phyloP scores from a whole-genome alignment of 169 alveolate species.

The Cryptosporidium felis region DNA sequence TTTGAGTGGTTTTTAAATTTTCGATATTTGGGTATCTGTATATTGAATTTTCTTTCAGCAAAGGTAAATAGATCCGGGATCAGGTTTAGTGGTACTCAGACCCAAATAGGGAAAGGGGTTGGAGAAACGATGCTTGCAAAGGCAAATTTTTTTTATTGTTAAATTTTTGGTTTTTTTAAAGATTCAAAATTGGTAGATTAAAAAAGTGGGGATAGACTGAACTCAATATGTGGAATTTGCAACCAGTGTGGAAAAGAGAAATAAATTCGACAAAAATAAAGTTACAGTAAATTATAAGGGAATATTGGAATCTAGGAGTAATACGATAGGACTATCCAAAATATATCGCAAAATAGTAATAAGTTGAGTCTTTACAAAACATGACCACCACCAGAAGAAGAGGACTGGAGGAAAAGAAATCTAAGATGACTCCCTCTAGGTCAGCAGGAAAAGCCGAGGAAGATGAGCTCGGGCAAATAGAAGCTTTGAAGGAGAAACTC shows the following conservation, averaged over 20 bases:
- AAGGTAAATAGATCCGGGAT: too few species aligned
- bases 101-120: too few species aligned
- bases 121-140: too few species aligned
- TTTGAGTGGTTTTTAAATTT: too few species aligned
- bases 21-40: too few species aligned
- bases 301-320: not conserved
- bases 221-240: conserved; percentile 30
- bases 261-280: not conserved
- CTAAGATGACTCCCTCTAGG: conserved; percentile 11
- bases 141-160: too few species aligned
- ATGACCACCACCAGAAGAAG: conserved; percentile 69
- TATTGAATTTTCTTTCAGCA: too few species aligned
- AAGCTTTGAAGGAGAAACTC: not conserved
- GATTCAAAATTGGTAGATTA: too few species aligned
- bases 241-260: conserved; percentile 26
- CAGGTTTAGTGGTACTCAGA: too few species aligned
- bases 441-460: conserved; percentile 1
- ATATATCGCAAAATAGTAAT: not conserved
- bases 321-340: not conserved
- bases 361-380: not conserved
- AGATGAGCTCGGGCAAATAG: not conserved
- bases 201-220: conserved; percentile 53
- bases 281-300: not conserved
- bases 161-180: too few species aligned
- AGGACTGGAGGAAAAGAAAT: conserved; percentile 21